phyloP scores from a whole-genome alignment of 1,139 yeast species.

The Saccharomycopsis crataegensis region DNA sequence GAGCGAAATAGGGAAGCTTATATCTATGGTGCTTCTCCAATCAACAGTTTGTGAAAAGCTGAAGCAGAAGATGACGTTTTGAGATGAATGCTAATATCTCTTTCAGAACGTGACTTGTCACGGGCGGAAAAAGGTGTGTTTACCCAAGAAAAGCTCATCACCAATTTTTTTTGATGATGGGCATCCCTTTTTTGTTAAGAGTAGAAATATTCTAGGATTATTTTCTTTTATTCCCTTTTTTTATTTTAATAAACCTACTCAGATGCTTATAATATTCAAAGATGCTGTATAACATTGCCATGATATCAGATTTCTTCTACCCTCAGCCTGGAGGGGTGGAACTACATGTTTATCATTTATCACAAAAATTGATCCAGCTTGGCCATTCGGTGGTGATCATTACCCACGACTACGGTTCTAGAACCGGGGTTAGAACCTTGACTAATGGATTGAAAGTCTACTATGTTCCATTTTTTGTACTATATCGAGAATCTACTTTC shows the following conservation, averaged over 20 bases:
- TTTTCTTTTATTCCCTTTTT: neutral
- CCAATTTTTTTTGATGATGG: neutral
- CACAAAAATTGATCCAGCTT: slow-evolving; percentile 67
- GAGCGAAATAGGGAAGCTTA: too few relatives aligned
- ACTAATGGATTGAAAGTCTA: slow-evolving; percentile 92
- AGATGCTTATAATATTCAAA: neutral
- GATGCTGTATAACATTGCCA: slow-evolving; percentile 26
- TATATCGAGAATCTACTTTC: slow-evolving; percentile 75
- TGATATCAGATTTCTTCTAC: slow-evolving; percentile 96
- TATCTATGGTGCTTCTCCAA: too few relatives aligned
- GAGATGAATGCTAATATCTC: too few relatives aligned
- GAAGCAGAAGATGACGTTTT: too few relatives aligned
- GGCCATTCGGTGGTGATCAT: slow-evolving; percentile 92
- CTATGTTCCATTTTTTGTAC: slow-evolving; percentile 74
- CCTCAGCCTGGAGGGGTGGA: slow-evolving; percentile 99
- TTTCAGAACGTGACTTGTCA: too few relatives aligned
- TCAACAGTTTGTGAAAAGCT: too few relatives aligned
- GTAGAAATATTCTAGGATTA: neutral
- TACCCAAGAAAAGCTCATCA: too few relatives aligned
- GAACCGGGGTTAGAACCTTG: slow-evolving; percentile 74
- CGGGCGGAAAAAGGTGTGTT: too few relatives aligned
- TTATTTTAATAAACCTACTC: neutral
- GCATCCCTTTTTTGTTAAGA: neutral
- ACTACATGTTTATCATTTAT: slow-evolving; percentile 81
- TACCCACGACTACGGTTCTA: slow-evolving; percentile 79